A percentile compares a stretch with the other conserved stretches of the same genome.
Evolutionary conservation across 768 basidiomycete genomes (phyloP).

Genomic region (Termitomyces sp.): DNA sequence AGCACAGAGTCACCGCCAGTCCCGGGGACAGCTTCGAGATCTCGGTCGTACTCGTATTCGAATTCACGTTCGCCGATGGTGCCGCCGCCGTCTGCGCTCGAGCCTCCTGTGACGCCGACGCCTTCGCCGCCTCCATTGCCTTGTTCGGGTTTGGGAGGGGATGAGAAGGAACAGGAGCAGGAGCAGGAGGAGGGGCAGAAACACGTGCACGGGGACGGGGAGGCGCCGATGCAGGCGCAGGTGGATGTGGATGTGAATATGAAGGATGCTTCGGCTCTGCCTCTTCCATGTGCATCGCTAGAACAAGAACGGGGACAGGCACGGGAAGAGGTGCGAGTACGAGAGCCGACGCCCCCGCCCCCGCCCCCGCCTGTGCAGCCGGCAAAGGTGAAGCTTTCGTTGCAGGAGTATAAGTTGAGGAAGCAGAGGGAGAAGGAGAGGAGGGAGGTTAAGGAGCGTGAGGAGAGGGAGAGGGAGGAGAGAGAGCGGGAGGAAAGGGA

Average conservation of each 20-base stretch:
- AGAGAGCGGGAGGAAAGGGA: slow-evolving; percentile 38
- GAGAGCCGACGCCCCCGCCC: not conserved
- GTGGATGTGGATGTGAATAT: not conserved
- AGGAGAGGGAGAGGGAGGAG: slow-evolving; percentile 45
- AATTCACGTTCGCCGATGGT: not conserved
- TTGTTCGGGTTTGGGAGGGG: not conserved
- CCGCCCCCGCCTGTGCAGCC: slow-evolving; percentile 28
- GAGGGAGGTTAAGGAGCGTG: slow-evolving; percentile 40
- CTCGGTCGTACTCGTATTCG: not conserved
- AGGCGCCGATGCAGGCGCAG: not conserved
- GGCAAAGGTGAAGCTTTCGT: slow-evolving; percentile 54
- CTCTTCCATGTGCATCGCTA: not conserved
- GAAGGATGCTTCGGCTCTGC: too few species aligned
- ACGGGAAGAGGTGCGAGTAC: not conserved
- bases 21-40: too few species aligned
- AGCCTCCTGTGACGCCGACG: not conserved
- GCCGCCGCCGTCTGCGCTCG: not conserved
- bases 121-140: not conserved
- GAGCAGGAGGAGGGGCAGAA: not conserved
- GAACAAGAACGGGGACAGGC: not conserved
- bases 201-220: not conserved
- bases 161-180: not conserved
- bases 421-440: slow-evolving; percentile 55
- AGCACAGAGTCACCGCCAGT: too few species aligned
- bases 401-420: slow-evolving; percentile 56